Conservation (phyloP, 2,329 filamentous ascomycete species). For the Phoma sp. region DNA sequence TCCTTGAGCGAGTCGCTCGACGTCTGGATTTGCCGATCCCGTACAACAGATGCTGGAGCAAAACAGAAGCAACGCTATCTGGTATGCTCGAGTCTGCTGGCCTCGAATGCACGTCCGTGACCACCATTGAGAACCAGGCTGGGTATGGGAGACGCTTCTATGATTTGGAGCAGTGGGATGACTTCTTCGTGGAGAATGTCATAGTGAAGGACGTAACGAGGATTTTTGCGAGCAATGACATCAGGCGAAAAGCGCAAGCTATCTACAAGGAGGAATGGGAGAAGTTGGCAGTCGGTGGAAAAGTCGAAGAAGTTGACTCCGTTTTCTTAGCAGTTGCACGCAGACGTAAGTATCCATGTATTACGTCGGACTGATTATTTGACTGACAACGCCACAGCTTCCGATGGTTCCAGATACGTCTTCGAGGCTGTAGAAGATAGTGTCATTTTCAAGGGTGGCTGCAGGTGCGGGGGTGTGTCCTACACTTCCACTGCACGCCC, state of each 20-base stretch:
- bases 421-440: conserved; percentile 16
- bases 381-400: conserved; percentile 25
- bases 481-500: conserved; percentile 50
- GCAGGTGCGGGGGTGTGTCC: conserved; percentile 51
- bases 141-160: conserved; percentile 39
- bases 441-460: conserved; percentile 49
- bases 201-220: conserved; percentile 32
- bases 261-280: conserved; percentile 48
- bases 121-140: conserved; percentile 41
- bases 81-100: conserved; percentile 45
- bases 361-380: background rate
- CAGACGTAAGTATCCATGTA: conserved; percentile 32
- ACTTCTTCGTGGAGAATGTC: conserved; percentile 46
- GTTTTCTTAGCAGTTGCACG: conserved; percentile 48
- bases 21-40: conserved; percentile 41
- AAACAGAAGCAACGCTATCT: conserved; percentile 39
- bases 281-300: conserved; percentile 45
- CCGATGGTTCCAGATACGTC: conserved; percentile 32
- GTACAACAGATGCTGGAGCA: conserved; percentile 47
- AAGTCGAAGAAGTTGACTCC: conserved; percentile 47
- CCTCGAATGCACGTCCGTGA: conserved; percentile 40
- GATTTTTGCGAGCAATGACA: conserved; percentile 39
- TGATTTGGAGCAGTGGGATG: conserved; percentile 39
- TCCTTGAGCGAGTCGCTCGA: conserved; percentile 46
- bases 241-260: conserved; percentile 40